Conservation (phyloP, 2,329 filamentous ascomycete genomes). For the Aspergillus sp. region DNA sequence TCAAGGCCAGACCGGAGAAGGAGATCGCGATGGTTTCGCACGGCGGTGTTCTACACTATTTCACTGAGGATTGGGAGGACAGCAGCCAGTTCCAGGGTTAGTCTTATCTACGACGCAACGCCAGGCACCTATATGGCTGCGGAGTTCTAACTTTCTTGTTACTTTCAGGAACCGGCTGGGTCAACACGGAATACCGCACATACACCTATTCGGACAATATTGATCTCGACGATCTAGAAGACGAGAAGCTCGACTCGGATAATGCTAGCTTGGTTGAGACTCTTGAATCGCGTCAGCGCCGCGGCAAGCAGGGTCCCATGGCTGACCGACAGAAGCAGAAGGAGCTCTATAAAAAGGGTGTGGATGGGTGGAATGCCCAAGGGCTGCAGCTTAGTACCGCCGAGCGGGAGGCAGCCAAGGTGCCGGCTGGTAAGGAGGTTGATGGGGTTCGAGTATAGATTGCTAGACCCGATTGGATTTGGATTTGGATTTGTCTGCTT, state of each 20-base stretch:
- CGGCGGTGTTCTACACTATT: conserved; percentile 79
- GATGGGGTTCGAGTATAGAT: conserved; percentile 27
- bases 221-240: conserved; percentile 49
- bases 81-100: conserved; percentile 48
- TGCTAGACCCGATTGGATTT: not conserved
- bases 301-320: conserved; percentile 38
- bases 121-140: too few relatives aligned
- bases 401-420: conserved; percentile 36
- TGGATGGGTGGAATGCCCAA: conserved; percentile 46
- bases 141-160: not conserved
- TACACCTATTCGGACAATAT: conserved; percentile 61
- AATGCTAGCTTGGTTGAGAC: conserved; percentile 46
- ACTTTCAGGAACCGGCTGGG: conserved; percentile 67
- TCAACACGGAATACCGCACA: conserved; percentile 70
- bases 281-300: conserved; percentile 39
- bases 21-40: conserved; percentile 78
- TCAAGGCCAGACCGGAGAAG: conserved; percentile 56
- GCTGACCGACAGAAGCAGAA: conserved; percentile 39
- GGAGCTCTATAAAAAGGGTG: conserved; percentile 38
- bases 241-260: conserved; percentile 34
- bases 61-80: conserved; percentile 78
- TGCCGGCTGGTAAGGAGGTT: conserved; percentile 33
- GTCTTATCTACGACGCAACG: not conserved
- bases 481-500: not conserved
- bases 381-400: conserved; percentile 39